Conservation (phyloP, 768 basidiomycete genomes). For the Phaeolepiota aurea region DNA sequence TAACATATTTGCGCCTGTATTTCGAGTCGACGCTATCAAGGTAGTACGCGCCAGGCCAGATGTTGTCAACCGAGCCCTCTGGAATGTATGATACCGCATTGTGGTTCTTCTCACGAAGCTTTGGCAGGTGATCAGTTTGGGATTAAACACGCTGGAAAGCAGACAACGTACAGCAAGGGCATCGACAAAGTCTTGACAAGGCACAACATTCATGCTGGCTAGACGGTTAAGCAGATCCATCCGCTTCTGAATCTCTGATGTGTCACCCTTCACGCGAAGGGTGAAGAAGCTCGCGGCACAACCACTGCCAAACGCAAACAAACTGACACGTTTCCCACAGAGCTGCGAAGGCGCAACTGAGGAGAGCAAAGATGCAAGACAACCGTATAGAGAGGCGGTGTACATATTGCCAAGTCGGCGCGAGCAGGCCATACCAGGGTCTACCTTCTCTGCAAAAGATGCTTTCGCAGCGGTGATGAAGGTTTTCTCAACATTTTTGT, state of each 20-base stretch:
- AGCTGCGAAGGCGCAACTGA: constrained; percentile 63
- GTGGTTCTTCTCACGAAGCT: constrained; percentile 97
- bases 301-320: constrained; percentile 97
- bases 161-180: constrained; percentile 53
- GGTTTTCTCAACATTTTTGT: constrained; percentile 93
- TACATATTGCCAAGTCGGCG: constrained; percentile 97
- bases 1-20: constrained; percentile 83
- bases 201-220: constrained; percentile 81
- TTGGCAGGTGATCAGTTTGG: constrained; percentile 3
- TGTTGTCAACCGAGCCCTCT: constrained; percentile 79
- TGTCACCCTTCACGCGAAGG: constrained; percentile 81
- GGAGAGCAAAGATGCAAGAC: constrained; percentile 81
- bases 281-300: constrained; percentile 95
- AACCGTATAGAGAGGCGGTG: constrained; percentile 92
- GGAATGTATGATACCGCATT: constrained; percentile 82
- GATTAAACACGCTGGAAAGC: constrained; percentile 6
- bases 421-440: constrained; percentile 80
- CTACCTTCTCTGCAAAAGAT: constrained; percentile 67
- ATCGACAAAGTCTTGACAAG: constrained; percentile 87
- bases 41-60: constrained; percentile 93
- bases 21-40: constrained; percentile 85
- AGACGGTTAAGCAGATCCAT: constrained; percentile 76
- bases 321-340: constrained; percentile 74
- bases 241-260: constrained; percentile 70
- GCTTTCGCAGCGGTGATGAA: constrained; percentile 77